Conservation (phyloP, 2,329 filamentous ascomycete species). For the Xylariaceae sp. region DNA sequence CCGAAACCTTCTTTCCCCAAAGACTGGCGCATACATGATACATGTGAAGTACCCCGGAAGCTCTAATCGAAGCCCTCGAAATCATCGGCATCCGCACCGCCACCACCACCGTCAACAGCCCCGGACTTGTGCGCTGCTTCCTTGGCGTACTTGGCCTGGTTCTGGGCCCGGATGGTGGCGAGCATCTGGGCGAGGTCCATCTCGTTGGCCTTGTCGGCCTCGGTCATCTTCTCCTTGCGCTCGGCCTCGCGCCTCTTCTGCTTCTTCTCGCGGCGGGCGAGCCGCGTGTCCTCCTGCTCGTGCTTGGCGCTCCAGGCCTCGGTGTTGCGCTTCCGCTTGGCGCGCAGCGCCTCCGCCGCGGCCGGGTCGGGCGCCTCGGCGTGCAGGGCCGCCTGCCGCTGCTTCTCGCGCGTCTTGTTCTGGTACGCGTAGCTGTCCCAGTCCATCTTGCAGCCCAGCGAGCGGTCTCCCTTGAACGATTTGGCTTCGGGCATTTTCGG, state of each 20-base stretch:
- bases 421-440: slow-evolving; percentile 65
- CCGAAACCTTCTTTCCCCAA: neutral
- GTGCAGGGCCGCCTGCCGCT: slow-evolving; percentile 50
- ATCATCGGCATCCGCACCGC: slow-evolving; percentile 38
- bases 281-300: slow-evolving; percentile 59
- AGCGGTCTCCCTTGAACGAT: slow-evolving; percentile 63
- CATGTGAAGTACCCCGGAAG: too few relatives aligned
- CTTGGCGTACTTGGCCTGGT: slow-evolving; percentile 38
- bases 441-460: slow-evolving; percentile 57
- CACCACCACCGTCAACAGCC: too few relatives aligned
- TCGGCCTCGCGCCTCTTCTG: slow-evolving; percentile 59
- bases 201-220: slow-evolving; percentile 60
- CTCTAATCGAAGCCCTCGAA: slow-evolving; percentile 53
- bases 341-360: slow-evolving; percentile 36
- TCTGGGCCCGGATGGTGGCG: slow-evolving; percentile 55
- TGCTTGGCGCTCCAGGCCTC: slow-evolving; percentile 69
- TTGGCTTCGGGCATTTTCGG: slow-evolving; percentile 92
- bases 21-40: too few relatives aligned
- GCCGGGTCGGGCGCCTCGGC: slow-evolving; percentile 25
- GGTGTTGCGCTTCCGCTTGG: slow-evolving; percentile 54
- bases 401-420: slow-evolving; percentile 65
- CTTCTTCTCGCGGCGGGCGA: slow-evolving; percentile 59
- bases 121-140: slow-evolving; percentile 26
- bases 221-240: slow-evolving; percentile 59
- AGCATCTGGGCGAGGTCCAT: slow-evolving; percentile 61